These are phyloP conservation scores for Ormosia semicastrata DNA, from an alignment of 306 rosid species.

Conservation along the genomic window DNA sequence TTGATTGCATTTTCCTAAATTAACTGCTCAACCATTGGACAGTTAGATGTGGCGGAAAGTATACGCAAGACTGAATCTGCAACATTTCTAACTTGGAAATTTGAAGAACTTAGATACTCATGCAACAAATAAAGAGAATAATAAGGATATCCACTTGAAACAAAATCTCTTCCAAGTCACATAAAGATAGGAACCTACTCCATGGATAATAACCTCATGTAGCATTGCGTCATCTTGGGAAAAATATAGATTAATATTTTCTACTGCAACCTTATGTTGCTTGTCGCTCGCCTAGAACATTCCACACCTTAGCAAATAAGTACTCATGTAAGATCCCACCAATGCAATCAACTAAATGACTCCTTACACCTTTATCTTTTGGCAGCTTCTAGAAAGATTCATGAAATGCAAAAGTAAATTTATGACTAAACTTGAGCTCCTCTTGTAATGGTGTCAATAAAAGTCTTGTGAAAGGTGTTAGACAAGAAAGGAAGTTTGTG, in stretches of 20 bases:
- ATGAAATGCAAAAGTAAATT: conserved; percentile 28
- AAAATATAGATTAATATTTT: conserved; percentile 61
- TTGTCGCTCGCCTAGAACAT: conserved; percentile 56
- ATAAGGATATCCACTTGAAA: conserved; percentile 85
- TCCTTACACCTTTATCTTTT: conserved; percentile 50
- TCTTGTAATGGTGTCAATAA: conserved; percentile 4
- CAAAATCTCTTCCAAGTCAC: conserved; percentile 78
- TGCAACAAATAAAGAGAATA: conserved; percentile 86
- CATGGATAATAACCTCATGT: conserved; percentile 91
- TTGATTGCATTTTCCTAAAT: conserved; percentile 87
- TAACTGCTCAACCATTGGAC: conserved; percentile 64
- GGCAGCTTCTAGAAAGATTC: conserved; percentile 64
- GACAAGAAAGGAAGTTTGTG: no score
- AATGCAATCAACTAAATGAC: conserved; percentile 69
- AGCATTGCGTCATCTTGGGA: conserved; percentile 77
- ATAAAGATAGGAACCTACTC: conserved; percentile 83
- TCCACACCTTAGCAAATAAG: conserved; percentile 86
- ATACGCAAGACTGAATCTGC: conserved; percentile 71
- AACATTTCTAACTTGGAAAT: conserved; percentile 66
- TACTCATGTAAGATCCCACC: conserved; percentile 87
- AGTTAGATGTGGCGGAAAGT: conserved; percentile 64
- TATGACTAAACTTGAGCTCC: conserved; percentile 38
- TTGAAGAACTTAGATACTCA: conserved; percentile 81
- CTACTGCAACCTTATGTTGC: conserved; percentile 48
- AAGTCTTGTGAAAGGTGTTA: no score